Base-by-base conservation (phyloP, 2,329 filamentous ascomycete species). In the Botrytis medusae region DNA sequence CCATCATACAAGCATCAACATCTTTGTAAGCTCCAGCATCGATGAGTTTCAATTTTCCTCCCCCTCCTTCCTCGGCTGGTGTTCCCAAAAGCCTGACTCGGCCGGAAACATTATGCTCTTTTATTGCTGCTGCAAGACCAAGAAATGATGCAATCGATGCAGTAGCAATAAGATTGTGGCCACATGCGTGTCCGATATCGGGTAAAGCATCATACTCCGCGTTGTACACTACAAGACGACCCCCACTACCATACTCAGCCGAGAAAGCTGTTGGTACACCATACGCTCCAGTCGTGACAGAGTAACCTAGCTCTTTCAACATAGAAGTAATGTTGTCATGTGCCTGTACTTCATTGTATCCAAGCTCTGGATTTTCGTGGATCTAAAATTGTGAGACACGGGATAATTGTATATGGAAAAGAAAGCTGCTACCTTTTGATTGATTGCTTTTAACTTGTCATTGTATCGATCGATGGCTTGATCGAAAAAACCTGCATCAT, bases 231-330 rank as follows among this genome's bases (percentile, higher is more conserved):
- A 85, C 78, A 1, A 84, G 80, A 1, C 82, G 81, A 4, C 84
- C 84, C 3, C 86, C 87, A 22, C 80, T 77, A 20, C 83, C 81
- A 54, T 80, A 79, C 22, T 83, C 80, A 20, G 83, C 84, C 54
- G 84, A 83, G 75, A 89, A 89, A 1, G 86, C 82, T 0, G 87
- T 89, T 18, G 84, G 81, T 0, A 89, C 74, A 4, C 85, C 86
- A 76, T 87, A 87, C 0, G 87, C 84, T 69, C 86, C 83, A 0
- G 83, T 83, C 7, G 81, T 85, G 10, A 88, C 85, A 0, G 77
- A 73, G 76, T 85, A 87, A 0, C 85, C 87, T 5, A 84, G 82
- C 1, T 78, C 74, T 59, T 84, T 81, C 0, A 89, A 81, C 54
- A 85, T 83, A 7, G 80, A 75, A 25, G 83, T 83, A 64, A 89